These are phyloP conservation scores for Funneliformis mosseae DNA, from an alignment of 192 early-diverging fungal species.

Conservation along the genomic window DNA sequence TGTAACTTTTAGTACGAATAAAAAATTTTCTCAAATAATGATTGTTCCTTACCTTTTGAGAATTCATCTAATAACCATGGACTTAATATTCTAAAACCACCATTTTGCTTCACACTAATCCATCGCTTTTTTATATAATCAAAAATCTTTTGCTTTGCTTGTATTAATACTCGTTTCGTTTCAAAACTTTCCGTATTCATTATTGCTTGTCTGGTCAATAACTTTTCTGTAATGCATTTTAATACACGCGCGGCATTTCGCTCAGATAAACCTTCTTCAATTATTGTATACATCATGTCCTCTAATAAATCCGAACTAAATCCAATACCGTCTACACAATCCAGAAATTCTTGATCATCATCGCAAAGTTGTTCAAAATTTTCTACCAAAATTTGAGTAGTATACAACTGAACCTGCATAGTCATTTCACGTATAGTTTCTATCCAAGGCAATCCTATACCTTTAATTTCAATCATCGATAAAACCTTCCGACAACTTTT, in stretches of 20 bases:
- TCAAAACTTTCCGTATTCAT: constrained; percentile 23
- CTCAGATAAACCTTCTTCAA: constrained; percentile 30
- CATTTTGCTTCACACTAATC: constrained; percentile 20
- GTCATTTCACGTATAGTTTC: constrained; percentile 20
- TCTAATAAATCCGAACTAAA: constrained; percentile 32
- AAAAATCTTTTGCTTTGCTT: constrained; percentile 30
- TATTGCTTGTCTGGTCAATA: constrained; percentile 30
- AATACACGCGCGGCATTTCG: constrained; percentile 11
- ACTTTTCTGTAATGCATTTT: constrained; percentile 26
- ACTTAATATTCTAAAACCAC: constrained; percentile 24
- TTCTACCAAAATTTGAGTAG: constrained; percentile 24
- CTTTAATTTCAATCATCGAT: constrained; percentile 26
- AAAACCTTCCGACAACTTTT: constrained; percentile 29
- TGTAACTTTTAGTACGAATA: neutral
- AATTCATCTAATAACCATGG: constrained; percentile 25
- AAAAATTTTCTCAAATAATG: neutral
- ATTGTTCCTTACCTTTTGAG: constrained; percentile 14
- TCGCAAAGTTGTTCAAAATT: constrained; percentile 29
- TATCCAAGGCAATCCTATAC: constrained; percentile 33
- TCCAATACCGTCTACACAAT: constrained; percentile 35
- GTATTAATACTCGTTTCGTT: constrained; percentile 10
- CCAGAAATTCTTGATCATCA: constrained; percentile 29
- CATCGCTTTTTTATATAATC: constrained; percentile 33
- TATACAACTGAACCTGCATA: constrained; percentile 2
- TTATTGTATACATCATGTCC: constrained; percentile 30